phyloP scores from a whole-genome alignment of 495 filamentous ascomycete genomes.

The Podospora comata region DNA sequence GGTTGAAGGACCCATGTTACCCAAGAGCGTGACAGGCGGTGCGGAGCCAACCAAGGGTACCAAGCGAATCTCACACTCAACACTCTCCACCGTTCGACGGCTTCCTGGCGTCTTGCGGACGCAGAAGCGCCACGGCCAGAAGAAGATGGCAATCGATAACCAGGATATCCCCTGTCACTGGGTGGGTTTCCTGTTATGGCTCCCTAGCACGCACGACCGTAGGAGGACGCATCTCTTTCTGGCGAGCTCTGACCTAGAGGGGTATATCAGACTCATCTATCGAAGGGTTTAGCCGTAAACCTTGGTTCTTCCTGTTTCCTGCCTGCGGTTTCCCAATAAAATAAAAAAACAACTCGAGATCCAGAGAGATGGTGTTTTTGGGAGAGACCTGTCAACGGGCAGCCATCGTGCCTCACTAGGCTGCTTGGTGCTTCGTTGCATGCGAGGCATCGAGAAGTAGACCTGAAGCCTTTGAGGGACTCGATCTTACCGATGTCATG shows the following conservation, averaged over 20 bases:
- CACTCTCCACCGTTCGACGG: not conserved
- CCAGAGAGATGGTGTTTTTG: slow-evolving; percentile 22
- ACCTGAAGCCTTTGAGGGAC: not conserved
- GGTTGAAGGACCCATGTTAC: not conserved
- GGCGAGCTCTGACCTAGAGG: slow-evolving; percentile 22
- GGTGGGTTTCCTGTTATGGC: slow-evolving; percentile 30
- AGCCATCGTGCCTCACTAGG: slow-evolving; percentile 19
- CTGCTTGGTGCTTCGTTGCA: slow-evolving; percentile 9
- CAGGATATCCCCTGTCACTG: slow-evolving; percentile 27
- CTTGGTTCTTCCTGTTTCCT: slow-evolving; percentile 29
- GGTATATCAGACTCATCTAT: slow-evolving; percentile 28
- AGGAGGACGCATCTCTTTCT: slow-evolving; percentile 20
- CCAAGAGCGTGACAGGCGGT: not conserved
- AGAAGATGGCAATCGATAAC: slow-evolving; percentile 17
- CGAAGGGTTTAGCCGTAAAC: slow-evolving; percentile 31
- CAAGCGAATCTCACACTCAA: not conserved
- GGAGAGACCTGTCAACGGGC: slow-evolving; percentile 20
- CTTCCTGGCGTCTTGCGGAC: not conserved
- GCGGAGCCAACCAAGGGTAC: not conserved
- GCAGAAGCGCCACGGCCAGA: slow-evolving; percentile 15
- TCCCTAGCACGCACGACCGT: slow-evolving; percentile 19
- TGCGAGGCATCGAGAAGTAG: slow-evolving; percentile 13
- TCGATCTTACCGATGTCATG: not conserved
- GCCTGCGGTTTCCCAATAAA: slow-evolving; percentile 16
- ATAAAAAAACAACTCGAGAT: slow-evolving; percentile 18